A percentile compares a stretch with the other conserved stretches of the same genome.
These are phyloP conservation scores for Talaromyces sp. DNA, from an alignment of 2,329 filamentous ascomycete species.

Conservation along the genomic window DNA sequence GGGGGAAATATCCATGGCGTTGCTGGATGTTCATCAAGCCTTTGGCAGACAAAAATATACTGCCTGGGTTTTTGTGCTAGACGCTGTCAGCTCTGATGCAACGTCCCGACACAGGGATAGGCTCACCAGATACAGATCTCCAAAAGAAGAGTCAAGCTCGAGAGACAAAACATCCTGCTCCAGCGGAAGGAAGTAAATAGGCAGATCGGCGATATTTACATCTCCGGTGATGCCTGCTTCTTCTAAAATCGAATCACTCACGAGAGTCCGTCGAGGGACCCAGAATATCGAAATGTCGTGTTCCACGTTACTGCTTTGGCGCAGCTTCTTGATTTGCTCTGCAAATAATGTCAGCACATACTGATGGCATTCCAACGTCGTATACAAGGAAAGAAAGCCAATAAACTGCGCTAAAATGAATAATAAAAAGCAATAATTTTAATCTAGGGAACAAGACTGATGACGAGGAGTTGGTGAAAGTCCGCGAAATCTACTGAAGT, in stretches of 20 bases:
- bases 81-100: constrained; percentile 7
- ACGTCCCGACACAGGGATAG: constrained; percentile 5
- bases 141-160: constrained; percentile 80
- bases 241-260: constrained; percentile 87
- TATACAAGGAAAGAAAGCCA: constrained; percentile 36
- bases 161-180: constrained; percentile 88
- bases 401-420: constrained; percentile 36
- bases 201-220: constrained; percentile 79
- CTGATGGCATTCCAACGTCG: constrained; percentile 49
- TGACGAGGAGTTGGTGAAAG: constrained; percentile 49
- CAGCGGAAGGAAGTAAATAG: constrained; percentile 83
- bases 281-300: constrained; percentile 98
- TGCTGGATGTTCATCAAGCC: constrained; percentile 93
- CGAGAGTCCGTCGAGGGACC: constrained; percentile 84
- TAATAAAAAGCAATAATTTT: constrained; percentile 8
- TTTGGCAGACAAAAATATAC: constrained; percentile 81
- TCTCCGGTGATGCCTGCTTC: constrained; percentile 91
- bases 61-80: constrained; percentile 77
- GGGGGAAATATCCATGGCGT: constrained; percentile 85
- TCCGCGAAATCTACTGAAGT: constrained; percentile 58
- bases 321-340: constrained; percentile 89
- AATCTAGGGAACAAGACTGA: constrained; percentile 55
- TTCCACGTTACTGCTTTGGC: constrained; percentile 78
- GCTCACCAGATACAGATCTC: constrained; percentile 72
- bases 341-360: constrained; percentile 51